Conservation (phyloP, 73 alveolate genomes). For the Blepharisma japonicum region DNA sequence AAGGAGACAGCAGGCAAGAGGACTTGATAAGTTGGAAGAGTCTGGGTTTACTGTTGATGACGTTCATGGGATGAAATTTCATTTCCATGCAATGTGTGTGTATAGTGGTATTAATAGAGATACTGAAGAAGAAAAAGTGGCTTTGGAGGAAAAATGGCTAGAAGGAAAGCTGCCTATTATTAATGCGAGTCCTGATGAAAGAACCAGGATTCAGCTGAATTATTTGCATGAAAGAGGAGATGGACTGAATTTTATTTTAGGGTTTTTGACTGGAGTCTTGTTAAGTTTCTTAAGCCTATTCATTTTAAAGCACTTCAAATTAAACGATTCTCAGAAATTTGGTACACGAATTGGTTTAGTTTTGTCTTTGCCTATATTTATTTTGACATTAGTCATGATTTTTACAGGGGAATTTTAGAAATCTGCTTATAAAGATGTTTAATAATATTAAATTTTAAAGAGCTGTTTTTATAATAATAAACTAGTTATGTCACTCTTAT, state of each 20-base stretch:
- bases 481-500: too few species aligned
- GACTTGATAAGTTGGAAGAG: conserved; percentile 22
- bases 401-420: too few species aligned
- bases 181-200: conserved; percentile 1
- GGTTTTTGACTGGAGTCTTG: not conserved
- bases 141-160: conserved; percentile 20
- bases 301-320: not conserved
- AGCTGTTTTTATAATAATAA: too few species aligned
- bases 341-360: too few species aligned
- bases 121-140: not conserved
- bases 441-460: too few species aligned
- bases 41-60: conserved; percentile 26
- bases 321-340: too few species aligned
- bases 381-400: too few species aligned
- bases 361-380: too few species aligned
- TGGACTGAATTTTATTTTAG: conserved; percentile 1
- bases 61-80: not conserved
- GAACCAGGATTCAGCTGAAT: conserved; percentile 4
- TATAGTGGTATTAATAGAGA: conserved; percentile 23
- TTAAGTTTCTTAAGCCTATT: not conserved
- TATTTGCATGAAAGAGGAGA: not conserved
- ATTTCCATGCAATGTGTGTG: conserved; percentile 22
- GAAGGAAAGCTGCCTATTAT: conserved; percentile 12
- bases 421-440: too few species aligned
- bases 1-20: not conserved